Conservation (phyloP, 176 grass and related monocot genomes). For the Phragmites australis region DNA sequence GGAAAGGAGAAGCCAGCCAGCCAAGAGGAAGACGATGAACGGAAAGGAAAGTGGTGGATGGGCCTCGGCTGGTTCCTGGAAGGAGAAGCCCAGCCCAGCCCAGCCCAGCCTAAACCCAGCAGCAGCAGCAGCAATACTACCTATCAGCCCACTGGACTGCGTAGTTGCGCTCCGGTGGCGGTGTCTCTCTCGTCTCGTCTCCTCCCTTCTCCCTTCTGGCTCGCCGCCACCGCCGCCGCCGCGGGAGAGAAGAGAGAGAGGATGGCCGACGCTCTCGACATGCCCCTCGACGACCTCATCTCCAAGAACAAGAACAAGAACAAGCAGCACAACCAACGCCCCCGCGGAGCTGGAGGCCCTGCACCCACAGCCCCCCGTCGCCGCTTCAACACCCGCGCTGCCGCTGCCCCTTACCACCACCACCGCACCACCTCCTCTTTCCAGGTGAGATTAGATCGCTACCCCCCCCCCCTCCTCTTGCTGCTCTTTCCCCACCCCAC, state of each 20-base stretch:
- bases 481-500: not conserved
- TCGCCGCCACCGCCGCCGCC: not conserved
- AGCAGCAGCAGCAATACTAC: too few species aligned
- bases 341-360: not conserved
- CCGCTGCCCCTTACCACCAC: slow-evolving; percentile 41
- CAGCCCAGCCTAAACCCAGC: too few species aligned
- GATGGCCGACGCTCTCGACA: slow-evolving; percentile 60
- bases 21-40: not conserved
- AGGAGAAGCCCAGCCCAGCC: not conserved
- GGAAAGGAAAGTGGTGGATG: not conserved
- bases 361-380: not conserved
- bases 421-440: not conserved
- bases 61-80: not conserved
- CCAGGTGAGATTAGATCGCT: not conserved
- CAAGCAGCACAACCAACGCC: not conserved
- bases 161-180: too few species aligned
- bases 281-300: slow-evolving; percentile 84
- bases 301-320: slow-evolving; percentile 67
- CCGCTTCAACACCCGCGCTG: slow-evolving; percentile 43
- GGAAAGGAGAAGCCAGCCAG: too few species aligned
- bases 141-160: too few species aligned
- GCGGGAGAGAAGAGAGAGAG: not conserved
- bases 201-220: too few species aligned
- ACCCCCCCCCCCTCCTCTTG: not conserved
- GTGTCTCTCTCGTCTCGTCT: not conserved